These are phyloP conservation scores for Entrophospora sp. DNA, from an alignment of 192 early-diverging fungal genomes.

Conservation along the genomic window DNA sequence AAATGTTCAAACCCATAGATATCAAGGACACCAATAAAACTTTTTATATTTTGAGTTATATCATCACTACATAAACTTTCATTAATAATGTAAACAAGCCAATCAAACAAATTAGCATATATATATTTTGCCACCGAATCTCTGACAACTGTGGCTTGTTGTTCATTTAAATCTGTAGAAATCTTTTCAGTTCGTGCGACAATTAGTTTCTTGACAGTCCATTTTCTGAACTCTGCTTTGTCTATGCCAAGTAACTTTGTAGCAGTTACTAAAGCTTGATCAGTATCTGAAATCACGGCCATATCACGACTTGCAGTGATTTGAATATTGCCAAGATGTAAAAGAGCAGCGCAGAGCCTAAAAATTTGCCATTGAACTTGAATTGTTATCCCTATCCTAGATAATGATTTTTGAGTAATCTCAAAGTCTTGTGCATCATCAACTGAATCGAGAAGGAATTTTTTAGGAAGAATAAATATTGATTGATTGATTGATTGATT, in stretches of 20 bases:
- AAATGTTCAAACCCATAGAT: conserved; percentile 99
- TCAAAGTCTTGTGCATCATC: conserved; percentile 92
- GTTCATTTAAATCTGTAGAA: conserved; percentile 61
- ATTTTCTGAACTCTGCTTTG: conserved; percentile 76
- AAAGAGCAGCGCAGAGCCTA: conserved; percentile 78
- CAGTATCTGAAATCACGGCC: conserved; percentile 67
- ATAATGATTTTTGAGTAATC: conserved; percentile 75
- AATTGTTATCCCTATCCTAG: conserved; percentile 76
- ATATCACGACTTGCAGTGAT: conserved; percentile 60
- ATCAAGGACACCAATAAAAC: conserved; percentile 97
- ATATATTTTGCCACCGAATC: conserved; percentile 97
- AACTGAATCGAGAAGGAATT: too few species aligned
- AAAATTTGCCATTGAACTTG: conserved; percentile 85
- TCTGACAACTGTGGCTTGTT: conserved; percentile 68
- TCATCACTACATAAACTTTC: conserved; percentile 59
- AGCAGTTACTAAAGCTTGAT: conserved; percentile 62
- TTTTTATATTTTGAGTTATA: conserved; percentile 29
- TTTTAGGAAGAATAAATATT: too few species aligned
- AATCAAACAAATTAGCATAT: conserved; percentile 93
- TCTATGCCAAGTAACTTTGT: conserved; percentile 73
- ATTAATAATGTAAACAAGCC: conserved; percentile 90
- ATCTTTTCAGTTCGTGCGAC: conserved; percentile 88
- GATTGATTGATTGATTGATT: too few species aligned
- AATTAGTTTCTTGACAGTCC: conserved; percentile 92
- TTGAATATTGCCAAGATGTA: conserved; percentile 94